These are phyloP conservation scores for Sedum album DNA, from an alignment of 164 flowering plant genomes.

Conservation along the genomic window DNA sequence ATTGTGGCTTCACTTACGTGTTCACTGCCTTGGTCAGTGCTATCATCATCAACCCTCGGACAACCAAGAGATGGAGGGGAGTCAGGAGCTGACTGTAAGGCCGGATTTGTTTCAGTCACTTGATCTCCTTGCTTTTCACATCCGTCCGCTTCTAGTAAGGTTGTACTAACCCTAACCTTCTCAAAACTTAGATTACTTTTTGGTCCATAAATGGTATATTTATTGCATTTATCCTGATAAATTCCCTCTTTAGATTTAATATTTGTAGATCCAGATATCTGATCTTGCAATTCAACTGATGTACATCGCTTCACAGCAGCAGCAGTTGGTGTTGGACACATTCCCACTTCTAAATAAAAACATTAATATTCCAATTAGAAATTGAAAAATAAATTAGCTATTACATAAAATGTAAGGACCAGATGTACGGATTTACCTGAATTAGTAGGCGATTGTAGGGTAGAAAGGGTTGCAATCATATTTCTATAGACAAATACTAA, in stretches of 20 bases:
- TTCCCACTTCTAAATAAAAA: background rate
- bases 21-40: slow-evolving; percentile 23
- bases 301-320: background rate
- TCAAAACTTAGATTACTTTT: slow-evolving; percentile 3
- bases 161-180: background rate
- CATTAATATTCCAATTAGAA: no score
- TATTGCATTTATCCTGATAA: background rate
- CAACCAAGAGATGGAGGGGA: slow-evolving; percentile 55
- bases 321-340: background rate
- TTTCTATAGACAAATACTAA: slow-evolving; percentile 39
- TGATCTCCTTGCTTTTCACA: slow-evolving; percentile 10
- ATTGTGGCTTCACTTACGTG: slow-evolving; percentile 29
- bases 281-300: background rate
- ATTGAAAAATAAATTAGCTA: no score
- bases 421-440: slow-evolving; percentile 21
- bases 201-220: background rate
- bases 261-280: background rate
- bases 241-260: background rate
- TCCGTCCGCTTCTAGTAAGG: background rate
- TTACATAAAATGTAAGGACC: no score
- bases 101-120: slow-evolving; percentile 17
- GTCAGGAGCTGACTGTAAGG: slow-evolving; percentile 21
- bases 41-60: slow-evolving; percentile 33
- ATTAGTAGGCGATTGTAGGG: slow-evolving; percentile 17
- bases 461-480: slow-evolving; percentile 37